phyloP scores from a whole-genome alignment of 2,329 filamentous ascomycete genomes.

The Tolypocladium nubicola region DNA sequence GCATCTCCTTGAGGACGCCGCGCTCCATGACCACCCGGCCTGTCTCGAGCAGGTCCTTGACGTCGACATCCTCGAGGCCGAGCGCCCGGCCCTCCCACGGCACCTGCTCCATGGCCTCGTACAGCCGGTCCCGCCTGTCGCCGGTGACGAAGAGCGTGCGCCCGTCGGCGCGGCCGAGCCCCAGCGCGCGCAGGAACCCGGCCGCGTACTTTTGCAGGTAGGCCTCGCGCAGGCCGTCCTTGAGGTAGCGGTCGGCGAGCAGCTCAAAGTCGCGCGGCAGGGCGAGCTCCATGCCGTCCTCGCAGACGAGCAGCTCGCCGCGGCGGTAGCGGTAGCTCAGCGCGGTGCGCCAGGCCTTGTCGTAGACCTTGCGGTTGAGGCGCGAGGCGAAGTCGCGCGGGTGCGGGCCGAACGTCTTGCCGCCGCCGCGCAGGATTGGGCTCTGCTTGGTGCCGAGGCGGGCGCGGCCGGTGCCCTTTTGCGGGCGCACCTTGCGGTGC shows the following conservation, averaged over 20 bases:
- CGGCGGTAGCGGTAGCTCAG: constrained; percentile 82
- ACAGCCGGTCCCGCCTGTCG: constrained; percentile 49
- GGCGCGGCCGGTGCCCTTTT: constrained; percentile 78
- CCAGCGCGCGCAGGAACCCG: constrained; percentile 59
- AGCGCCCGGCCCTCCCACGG: constrained; percentile 59
- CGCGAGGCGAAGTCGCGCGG: constrained; percentile 82
- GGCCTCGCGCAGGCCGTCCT: constrained; percentile 39
- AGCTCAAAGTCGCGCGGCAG: constrained; percentile 40
- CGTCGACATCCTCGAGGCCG: constrained; percentile 71
- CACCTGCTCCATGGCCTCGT: constrained; percentile 52
- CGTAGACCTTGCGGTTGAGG: constrained; percentile 83
- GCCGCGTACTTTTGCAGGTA: constrained; percentile 53
- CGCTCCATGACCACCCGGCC: constrained; percentile 82
- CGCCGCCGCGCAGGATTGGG: constrained; percentile 74
- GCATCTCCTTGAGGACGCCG: constrained; percentile 63
- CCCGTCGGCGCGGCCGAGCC: constrained; percentile 56
- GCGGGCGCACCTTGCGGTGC: constrained; percentile 67
- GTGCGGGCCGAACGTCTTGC: constrained; percentile 81
- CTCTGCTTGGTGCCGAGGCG: constrained; percentile 74
- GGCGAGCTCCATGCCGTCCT: constrained; percentile 62
- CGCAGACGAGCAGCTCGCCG: constrained; percentile 78
- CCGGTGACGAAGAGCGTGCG: constrained; percentile 68
- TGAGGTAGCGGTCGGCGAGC: constrained; percentile 28
- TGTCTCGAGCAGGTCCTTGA: constrained; percentile 85
- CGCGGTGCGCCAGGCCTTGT: constrained; percentile 89